phyloP scores from a whole-genome alignment of 1,139 yeast species.

The Blastobotrys niveus region DNA sequence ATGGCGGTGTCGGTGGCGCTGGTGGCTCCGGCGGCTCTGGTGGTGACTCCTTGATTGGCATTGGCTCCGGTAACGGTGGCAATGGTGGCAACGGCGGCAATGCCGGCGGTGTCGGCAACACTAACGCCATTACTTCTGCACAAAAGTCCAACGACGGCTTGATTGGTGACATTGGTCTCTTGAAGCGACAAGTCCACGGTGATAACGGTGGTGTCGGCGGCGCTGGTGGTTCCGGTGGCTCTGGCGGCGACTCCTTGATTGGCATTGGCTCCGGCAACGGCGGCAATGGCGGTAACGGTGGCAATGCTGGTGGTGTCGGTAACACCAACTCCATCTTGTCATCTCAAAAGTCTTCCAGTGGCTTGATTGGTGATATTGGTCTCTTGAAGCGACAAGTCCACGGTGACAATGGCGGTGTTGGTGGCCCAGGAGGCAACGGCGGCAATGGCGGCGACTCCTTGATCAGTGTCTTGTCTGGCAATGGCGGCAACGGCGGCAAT shows the following conservation, averaged over 20 bases:
- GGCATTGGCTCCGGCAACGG: too few species aligned
- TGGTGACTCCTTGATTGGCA: not conserved
- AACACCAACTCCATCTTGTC: not conserved
- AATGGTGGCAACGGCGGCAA: conserved; percentile 5
- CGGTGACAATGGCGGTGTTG: conserved; percentile 8
- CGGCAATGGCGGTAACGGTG: conserved; percentile 5
- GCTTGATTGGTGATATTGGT: too few species aligned
- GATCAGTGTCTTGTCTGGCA: not conserved
- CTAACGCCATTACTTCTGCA: not conserved
- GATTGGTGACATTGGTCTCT: not conserved
- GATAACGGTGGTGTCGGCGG: conserved; percentile 6
- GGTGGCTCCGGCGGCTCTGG: conserved; percentile 1
- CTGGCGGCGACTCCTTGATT: too few species aligned
- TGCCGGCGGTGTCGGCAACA: conserved; percentile 8
- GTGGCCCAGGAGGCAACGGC: conserved; percentile 2
- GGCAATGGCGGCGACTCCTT: not conserved
- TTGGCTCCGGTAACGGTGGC: not conserved
- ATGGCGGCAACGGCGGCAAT: not conserved
- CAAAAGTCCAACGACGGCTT: not conserved
- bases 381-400: too few species aligned
- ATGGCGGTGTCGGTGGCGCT: conserved; percentile 7
- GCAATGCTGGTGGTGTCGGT: conserved; percentile 7
- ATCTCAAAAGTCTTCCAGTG: not conserved
- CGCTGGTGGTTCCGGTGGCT: conserved; percentile 1
- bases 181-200: conserved; percentile 4